A percentile compares a stretch with the other conserved stretches of the same genome.
These are phyloP conservation scores for Phialophora tarda DNA, from an alignment of 2,329 filamentous ascomycete species.

Conservation along the genomic window DNA sequence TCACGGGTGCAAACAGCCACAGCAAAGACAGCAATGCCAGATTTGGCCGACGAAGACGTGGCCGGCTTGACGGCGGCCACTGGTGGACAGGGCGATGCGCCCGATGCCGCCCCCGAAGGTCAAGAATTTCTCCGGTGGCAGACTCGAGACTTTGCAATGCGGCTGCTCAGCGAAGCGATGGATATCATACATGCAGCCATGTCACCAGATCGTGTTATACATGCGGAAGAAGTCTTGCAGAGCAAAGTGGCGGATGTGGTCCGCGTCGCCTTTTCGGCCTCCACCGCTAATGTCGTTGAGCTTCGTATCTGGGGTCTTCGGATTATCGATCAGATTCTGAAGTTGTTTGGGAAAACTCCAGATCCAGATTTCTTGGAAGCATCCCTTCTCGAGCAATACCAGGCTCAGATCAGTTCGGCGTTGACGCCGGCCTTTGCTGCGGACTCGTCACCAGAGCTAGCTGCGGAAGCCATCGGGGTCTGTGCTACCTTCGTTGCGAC, in stretches of 20 bases:
- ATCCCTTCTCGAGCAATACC: conserved; percentile 95
- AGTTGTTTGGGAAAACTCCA: conserved; percentile 89
- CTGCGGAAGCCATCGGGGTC: conserved; percentile 93
- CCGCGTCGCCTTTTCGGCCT: conserved; percentile 95
- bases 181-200: conserved; percentile 78
- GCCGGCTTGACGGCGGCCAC: conserved; percentile 87
- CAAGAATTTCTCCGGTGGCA: conserved; percentile 95
- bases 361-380: conserved; percentile 98
- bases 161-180: conserved; percentile 83
- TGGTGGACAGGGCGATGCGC: conserved; percentile 62
- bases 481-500: conserved; percentile 98
- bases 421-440: conserved; percentile 94
- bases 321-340: conserved; percentile 90
- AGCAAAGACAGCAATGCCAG: conserved; percentile 61
- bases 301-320: conserved; percentile 88
- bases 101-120: conserved; percentile 60
- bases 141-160: conserved; percentile 90
- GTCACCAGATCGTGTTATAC: conserved; percentile 76
- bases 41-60: conserved; percentile 93
- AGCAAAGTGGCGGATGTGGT: conserved; percentile 88
- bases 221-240: conserved; percentile 79
- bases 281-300: conserved; percentile 88
- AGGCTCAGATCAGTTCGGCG: conserved; percentile 96
- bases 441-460: conserved; percentile 93
- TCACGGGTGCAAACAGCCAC: conserved; percentile 37